These are phyloP conservation scores for Dionaea muscipula DNA, from an alignment of 179 eudicot genomes.

Conservation along the genomic window DNA sequence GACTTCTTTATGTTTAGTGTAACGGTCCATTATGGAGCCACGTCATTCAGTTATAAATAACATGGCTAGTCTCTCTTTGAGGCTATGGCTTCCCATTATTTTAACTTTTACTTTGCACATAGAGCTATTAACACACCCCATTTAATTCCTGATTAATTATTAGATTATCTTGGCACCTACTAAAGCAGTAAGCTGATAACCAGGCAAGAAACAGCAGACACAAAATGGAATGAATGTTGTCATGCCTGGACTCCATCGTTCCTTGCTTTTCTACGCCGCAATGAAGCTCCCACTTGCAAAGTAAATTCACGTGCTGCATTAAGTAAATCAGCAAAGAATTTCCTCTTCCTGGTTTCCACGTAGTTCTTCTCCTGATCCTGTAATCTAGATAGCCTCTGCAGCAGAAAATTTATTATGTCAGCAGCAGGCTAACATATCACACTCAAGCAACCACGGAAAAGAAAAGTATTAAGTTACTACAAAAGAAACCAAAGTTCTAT, in stretches of 20 bases:
- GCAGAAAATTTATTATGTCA: conserved; percentile 16
- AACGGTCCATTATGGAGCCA: too few species aligned
- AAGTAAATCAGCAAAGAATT: conserved; percentile 79
- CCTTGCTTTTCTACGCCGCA: conserved; percentile 80
- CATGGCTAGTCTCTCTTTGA: too few species aligned
- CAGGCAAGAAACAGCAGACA: conserved; percentile 6
- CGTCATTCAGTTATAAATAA: too few species aligned
- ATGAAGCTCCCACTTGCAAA: conserved; percentile 67
- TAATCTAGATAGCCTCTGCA: conserved; percentile 76
- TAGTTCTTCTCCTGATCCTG: conserved; percentile 85
- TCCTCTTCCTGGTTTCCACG: conserved; percentile 65
- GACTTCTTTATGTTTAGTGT: too few species aligned
- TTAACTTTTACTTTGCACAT: too few species aligned
- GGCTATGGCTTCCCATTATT: too few species aligned
- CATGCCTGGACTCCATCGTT: conserved; percentile 85
- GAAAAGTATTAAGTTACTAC: not conserved
- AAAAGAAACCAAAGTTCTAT: not conserved
- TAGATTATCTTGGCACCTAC: not conserved
- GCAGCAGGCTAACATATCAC: not conserved
- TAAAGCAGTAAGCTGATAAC: not conserved
- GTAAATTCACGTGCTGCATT: conserved; percentile 90
- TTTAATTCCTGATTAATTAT: too few species aligned
- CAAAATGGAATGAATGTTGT: conserved; percentile 7
- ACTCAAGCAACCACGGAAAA: not conserved
- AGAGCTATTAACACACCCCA: too few species aligned